phyloP scores from a whole-genome alignment of 176 grass and related monocot genomes.

The Triticum dicoccoides region DNA sequence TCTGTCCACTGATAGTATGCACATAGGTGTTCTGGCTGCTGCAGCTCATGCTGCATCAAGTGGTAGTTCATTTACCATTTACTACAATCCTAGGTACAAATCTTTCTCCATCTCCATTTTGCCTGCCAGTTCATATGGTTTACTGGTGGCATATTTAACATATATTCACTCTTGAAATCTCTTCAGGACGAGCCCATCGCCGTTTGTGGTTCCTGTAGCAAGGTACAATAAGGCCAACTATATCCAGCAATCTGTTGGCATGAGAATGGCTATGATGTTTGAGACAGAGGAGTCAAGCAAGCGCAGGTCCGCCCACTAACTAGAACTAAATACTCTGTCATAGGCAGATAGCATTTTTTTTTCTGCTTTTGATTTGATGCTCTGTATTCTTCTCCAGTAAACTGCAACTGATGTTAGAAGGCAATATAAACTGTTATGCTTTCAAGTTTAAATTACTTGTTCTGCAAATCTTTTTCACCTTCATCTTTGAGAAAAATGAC shows the following conservation, averaged over 20 bases:
- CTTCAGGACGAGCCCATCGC: constrained; percentile 77
- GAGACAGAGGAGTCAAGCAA: constrained; percentile 96
- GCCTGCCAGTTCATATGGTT: constrained; percentile 1
- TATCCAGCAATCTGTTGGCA: constrained; percentile 79
- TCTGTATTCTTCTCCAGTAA: neutral
- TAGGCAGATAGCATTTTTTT: neutral
- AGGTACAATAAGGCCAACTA: constrained; percentile 79
- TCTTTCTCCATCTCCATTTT: neutral
- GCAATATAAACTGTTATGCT: no score
- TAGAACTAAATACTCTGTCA: neutral
- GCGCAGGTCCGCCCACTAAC: constrained; percentile 55
- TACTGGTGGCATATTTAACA: constrained; percentile 12
- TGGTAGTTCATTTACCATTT: constrained; percentile 79
- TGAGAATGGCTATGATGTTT: constrained; percentile 99
- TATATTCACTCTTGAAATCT: constrained; percentile 2
- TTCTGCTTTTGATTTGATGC: neutral
- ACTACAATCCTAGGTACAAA: constrained; percentile 87
- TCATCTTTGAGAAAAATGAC: neutral
- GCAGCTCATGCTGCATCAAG: constrained; percentile 94
- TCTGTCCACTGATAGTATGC: constrained; percentile 96
- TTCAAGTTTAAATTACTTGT: constrained; percentile 5
- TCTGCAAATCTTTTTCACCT: neutral
- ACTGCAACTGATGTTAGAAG: neutral
- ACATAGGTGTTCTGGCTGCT: constrained; percentile 91
- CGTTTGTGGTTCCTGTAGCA: constrained; percentile 82